Evolutionary conservation across 208 protist species (phyloP).

Genomic region (Leishmania arabica): DNA sequence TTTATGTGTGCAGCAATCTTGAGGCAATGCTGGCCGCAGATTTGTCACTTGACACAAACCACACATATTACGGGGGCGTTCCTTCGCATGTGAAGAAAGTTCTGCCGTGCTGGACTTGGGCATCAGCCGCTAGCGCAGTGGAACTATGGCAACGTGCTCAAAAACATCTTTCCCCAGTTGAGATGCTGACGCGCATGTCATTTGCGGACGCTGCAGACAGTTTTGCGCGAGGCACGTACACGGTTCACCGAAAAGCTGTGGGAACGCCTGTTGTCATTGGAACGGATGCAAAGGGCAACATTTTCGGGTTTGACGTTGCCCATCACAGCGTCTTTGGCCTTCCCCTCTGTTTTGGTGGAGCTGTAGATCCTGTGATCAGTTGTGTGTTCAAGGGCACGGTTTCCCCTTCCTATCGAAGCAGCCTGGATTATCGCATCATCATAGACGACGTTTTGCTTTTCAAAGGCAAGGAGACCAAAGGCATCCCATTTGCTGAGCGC

Average conservation of each 20-base stretch:
- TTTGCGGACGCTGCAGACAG: slow-evolving; percentile 63
- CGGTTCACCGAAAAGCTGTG: slow-evolving; percentile 42
- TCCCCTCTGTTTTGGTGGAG: slow-evolving; percentile 56
- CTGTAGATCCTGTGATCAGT: slow-evolving; percentile 25
- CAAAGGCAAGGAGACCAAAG: slow-evolving; percentile 54
- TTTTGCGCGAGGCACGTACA: slow-evolving; percentile 59
- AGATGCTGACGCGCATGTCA: slow-evolving; percentile 54
- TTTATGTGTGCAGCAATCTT: slow-evolving; percentile 58
- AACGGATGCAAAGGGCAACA: slow-evolving; percentile 47
- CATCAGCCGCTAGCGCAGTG: slow-evolving; percentile 34
- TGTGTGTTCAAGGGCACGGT: slow-evolving; percentile 71
- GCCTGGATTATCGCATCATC: slow-evolving; percentile 69
- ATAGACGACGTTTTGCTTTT: slow-evolving; percentile 79
- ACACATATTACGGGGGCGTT: slow-evolving; percentile 48
- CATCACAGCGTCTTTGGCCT: slow-evolving; percentile 64
- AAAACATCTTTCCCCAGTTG: slow-evolving; percentile 33
- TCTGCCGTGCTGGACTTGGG: slow-evolving; percentile 30
- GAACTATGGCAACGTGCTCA: slow-evolving; percentile 33
- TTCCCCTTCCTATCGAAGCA: slow-evolving; percentile 53
- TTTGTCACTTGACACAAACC: slow-evolving; percentile 42
- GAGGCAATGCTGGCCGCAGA: slow-evolving; percentile 34
- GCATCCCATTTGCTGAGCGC: slow-evolving; percentile 58
- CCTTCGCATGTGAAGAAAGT: slow-evolving; percentile 41
- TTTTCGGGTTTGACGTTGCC: slow-evolving; percentile 64
- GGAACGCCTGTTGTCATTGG: slow-evolving; percentile 59